Conservation (phyloP, 2,329 filamentous ascomycete genomes). For the Piedraia hortae region DNA sequence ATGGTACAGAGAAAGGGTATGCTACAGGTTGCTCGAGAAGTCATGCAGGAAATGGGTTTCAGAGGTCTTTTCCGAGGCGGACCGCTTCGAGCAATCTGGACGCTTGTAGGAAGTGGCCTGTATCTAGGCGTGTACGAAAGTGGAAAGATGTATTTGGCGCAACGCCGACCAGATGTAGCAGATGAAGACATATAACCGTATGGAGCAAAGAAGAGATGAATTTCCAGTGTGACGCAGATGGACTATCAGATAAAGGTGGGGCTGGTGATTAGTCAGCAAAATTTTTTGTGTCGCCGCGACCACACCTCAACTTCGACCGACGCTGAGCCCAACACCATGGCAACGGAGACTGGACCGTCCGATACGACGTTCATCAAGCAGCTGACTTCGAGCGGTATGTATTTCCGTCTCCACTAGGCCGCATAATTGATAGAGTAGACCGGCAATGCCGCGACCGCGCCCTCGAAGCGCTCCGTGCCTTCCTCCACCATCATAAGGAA, state of each 20-base stretch:
- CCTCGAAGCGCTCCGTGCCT: constrained; percentile 47
- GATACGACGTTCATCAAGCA: constrained; percentile 45
- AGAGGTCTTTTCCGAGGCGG: constrained; percentile 55
- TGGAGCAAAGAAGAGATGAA: too few relatives aligned
- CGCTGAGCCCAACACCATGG: constrained; percentile 2
- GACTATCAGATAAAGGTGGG: too few relatives aligned
- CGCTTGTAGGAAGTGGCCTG: constrained; percentile 52
- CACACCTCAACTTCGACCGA: not conserved
- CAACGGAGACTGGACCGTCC: constrained; percentile 2
- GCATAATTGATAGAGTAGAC: constrained; percentile 3
- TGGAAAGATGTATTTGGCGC: constrained; percentile 29
- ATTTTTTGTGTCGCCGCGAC: constrained; percentile 1
- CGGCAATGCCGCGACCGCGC: constrained; percentile 15
- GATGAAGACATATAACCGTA: too few relatives aligned
- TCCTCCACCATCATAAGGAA: constrained; percentile 34
- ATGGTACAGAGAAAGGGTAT: constrained; percentile 16
- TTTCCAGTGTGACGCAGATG: too few relatives aligned
- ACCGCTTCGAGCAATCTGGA: constrained; percentile 48
- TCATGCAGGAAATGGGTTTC: constrained; percentile 39
- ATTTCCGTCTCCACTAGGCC: constrained; percentile 22
- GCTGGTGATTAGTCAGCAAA: too few relatives aligned
- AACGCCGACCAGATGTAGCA: too few relatives aligned
- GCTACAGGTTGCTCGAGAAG: constrained; percentile 33
- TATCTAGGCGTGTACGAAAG: constrained; percentile 74
- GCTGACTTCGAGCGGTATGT: constrained; percentile 54